These are phyloP conservation scores for Lentinula sp. DNA, from an alignment of 768 basidiomycete species.

Conservation along the genomic window DNA sequence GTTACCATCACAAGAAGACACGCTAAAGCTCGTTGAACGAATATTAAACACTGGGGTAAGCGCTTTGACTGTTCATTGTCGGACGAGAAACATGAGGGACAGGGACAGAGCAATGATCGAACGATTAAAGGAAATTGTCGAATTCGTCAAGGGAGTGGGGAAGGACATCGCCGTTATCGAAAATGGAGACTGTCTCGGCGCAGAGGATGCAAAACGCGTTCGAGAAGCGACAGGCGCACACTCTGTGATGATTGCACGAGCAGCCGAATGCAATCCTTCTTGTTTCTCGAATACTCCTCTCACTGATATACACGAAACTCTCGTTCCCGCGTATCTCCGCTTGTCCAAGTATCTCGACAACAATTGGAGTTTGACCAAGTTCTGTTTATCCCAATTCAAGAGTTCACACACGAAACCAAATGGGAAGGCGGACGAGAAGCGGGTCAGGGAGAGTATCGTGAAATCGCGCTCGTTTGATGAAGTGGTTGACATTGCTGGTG, in stretches of 20 bases:
- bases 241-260: conserved; percentile 95
- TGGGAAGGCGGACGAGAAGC: conserved; percentile 50
- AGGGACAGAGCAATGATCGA: conserved; percentile 73
- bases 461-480: conserved; percentile 59
- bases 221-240: conserved; percentile 74
- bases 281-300: conserved; percentile 74
- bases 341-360: conserved; percentile 76
- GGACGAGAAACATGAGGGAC: conserved; percentile 88
- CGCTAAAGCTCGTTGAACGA: conserved; percentile 81
- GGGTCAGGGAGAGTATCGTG: conserved; percentile 45
- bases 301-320: conserved; percentile 57
- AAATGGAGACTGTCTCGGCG: conserved; percentile 87
- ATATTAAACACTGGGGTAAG: conserved; percentile 86
- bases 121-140: conserved; percentile 78
- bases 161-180: conserved; percentile 83
- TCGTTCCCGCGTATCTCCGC: conserved; percentile 71
- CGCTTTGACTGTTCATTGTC: conserved; percentile 90
- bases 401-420: conserved; percentile 48
- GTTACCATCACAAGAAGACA: conserved; percentile 81
- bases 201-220: conserved; percentile 73
- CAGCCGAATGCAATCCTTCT: conserved; percentile 88
- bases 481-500: conserved; percentile 43
- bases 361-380: conserved; percentile 82
- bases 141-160: conserved; percentile 71
- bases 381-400: conserved; percentile 81